phyloP scores from a whole-genome alignment of 176 grass and related monocot species.

The Oryza australiensis region DNA sequence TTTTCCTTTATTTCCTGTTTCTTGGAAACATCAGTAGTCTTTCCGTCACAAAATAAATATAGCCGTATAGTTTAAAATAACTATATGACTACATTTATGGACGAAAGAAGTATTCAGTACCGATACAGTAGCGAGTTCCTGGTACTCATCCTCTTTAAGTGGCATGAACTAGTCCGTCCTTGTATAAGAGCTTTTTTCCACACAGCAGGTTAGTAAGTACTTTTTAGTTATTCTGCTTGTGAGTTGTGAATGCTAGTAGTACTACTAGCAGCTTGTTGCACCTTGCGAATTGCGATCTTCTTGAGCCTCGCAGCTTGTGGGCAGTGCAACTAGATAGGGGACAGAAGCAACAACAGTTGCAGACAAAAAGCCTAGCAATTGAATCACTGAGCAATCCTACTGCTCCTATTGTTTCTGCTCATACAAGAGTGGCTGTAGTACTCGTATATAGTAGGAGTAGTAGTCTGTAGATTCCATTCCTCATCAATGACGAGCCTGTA shows the following conservation, averaged over 20 bases:
- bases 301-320: conserved; percentile 31
- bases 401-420: not conserved
- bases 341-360: conserved; percentile 16
- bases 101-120: too few species aligned
- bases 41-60: too few species aligned
- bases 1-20: not conserved
- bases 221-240: conserved; percentile 21
- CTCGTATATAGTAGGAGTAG: not conserved
- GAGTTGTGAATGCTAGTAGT: not conserved
- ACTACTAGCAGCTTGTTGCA: not conserved
- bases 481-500: conserved; percentile 32
- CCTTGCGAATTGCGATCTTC: conserved; percentile 35
- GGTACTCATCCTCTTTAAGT: not conserved
- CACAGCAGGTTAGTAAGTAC: not conserved
- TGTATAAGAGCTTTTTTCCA: not conserved
- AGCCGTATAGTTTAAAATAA: too few species aligned
- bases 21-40: too few species aligned
- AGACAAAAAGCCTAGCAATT: conserved; percentile 48
- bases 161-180: not conserved
- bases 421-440: not conserved
- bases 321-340: conserved; percentile 30
- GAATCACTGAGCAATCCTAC: conserved; percentile 32
- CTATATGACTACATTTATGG: too few species aligned
- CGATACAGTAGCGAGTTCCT: not conserved
- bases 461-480: conserved; percentile 31